Evolutionary conservation across 225 moss, liverwort and hornwort species (phyloP).

Genomic region (Climacium dendroides): DNA sequence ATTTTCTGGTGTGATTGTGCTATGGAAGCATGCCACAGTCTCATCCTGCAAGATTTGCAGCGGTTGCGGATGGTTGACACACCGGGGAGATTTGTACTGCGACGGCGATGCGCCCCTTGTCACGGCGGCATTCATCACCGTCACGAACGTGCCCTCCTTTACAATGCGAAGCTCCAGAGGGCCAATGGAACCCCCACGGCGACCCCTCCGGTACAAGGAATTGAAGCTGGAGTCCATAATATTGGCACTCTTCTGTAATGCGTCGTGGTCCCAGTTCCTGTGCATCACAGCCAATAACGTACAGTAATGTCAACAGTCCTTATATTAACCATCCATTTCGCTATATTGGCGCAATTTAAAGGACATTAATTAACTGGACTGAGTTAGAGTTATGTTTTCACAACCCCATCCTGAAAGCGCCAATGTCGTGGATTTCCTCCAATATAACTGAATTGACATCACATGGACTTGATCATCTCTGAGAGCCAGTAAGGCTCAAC

Average conservation of each 20-base stretch:
- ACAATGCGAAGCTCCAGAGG: constrained; percentile 27
- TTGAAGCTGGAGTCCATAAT: constrained; percentile 8
- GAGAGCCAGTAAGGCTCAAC: background rate
- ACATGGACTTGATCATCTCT: background rate
- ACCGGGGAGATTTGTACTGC: constrained; percentile 21
- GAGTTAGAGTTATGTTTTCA: background rate
- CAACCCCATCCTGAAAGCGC: background rate
- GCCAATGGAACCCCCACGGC: background rate
- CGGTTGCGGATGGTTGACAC: background rate
- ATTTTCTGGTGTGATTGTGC: background rate
- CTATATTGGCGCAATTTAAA: background rate
- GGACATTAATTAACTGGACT: background rate
- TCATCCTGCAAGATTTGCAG: background rate
- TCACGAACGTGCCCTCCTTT: constrained; percentile 7
- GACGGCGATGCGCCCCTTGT: background rate
- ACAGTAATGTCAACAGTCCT: no score
- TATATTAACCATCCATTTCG: background rate
- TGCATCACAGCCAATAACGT: background rate
- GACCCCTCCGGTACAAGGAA: background rate
- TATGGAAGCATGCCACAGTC: background rate
- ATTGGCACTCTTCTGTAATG: constrained; percentile 9
- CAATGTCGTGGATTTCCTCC: background rate
- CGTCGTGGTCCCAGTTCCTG: background rate
- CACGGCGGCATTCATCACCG: background rate
- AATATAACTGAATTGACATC: background rate